Evolutionary conservation across 2,329 filamentous ascomycete genomes (phyloP), one percentile per base, ranked within the genome.

Genomic region (Apiospora saccharicola): DNA sequence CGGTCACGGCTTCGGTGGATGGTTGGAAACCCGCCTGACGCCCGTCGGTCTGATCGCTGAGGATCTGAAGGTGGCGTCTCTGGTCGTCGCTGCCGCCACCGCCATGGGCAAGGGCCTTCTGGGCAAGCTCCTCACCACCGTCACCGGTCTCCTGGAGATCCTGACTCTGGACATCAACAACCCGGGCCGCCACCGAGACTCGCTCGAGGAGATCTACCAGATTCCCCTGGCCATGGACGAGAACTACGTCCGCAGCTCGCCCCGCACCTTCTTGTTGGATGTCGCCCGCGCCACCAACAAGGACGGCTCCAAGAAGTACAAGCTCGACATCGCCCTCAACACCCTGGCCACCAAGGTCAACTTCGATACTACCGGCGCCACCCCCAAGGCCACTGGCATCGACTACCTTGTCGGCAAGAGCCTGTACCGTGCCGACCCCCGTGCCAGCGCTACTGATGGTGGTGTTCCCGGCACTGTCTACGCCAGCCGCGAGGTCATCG

Each of bases 231-330:
- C 84, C 0, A 85, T 86, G 49, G 79, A 70, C 46, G 69, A 72
- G 68, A 77, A 81, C 10, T 80, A 79, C 49, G 82, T 82, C 69
- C 86, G 87, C 16, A 85, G 80, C 41, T 85, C 86, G 14, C 82
- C 87, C n/a, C 86, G 87, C 41, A 85, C 89, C 57, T 88, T 88
- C 73, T 80, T 90, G 37, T 77, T 88, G 71, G 81, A 83, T 61
- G 85, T 85, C n/a, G 83, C 83, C n/a, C 85, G 85, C 71, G 87
- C 86, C 7, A 82, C 81, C 73, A 85, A 85, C 76, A 72, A 75
- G 5, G 83, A 88, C 73, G 87, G 87, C 43, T 74, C 73, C 61
- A 75, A 73, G 74, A 87, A 86, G 73, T 71, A 87, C 86, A 75
- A 83, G 77, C 75, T 81, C 71, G 73, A 80, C 74, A 76, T 81